Evolutionary conservation across 2,329 filamentous ascomycete species (phyloP).

Genomic region (Colletotrichum acutatum): DNA sequence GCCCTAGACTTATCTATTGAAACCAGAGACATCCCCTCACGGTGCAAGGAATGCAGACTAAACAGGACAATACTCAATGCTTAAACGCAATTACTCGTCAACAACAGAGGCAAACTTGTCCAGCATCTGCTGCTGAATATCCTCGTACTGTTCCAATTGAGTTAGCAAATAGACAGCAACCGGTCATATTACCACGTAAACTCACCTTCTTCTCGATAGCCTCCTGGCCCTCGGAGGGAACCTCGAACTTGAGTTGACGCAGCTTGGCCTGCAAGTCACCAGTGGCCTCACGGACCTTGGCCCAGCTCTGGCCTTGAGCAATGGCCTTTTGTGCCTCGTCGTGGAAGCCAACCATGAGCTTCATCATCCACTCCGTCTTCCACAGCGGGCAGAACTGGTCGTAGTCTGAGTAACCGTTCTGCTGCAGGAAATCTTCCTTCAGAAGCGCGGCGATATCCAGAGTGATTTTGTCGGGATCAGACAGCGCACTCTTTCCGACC

Average conservation of each 20-base stretch:
- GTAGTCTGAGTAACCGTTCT: slow-evolving; percentile 99
- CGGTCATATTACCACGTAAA: neutral
- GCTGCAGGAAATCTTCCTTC: slow-evolving; percentile 99
- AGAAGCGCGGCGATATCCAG: slow-evolving; percentile 90
- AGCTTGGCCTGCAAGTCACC: slow-evolving; percentile 86
- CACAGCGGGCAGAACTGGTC: slow-evolving; percentile 99
- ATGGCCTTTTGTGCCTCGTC: slow-evolving; percentile 98
- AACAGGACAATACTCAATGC: slow-evolving; percentile 12
- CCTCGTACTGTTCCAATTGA: slow-evolving; percentile 77
- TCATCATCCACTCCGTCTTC: slow-evolving; percentile 99
- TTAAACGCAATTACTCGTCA: slow-evolving; percentile 77
- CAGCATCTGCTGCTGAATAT: slow-evolving; percentile 88
- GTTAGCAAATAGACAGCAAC: slow-evolving; percentile 50
- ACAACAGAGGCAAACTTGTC: slow-evolving; percentile 97
- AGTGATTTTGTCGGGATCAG: slow-evolving; percentile 98
- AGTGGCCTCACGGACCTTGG: slow-evolving; percentile 91
- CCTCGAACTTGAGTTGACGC: slow-evolving; percentile 95
- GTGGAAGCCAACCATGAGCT: slow-evolving; percentile 97
- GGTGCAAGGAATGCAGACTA: slow-evolving; percentile 25
- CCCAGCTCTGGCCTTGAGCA: slow-evolving; percentile 89
- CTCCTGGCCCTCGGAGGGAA: slow-evolving; percentile 87
- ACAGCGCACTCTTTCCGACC: slow-evolving; percentile 95
- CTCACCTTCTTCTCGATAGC: slow-evolving; percentile 84
- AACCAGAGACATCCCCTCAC: slow-evolving; percentile 15
- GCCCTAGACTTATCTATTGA: slow-evolving; percentile 29